phyloP scores from a whole-genome alignment of 176 grass and related monocot species.

The Canna indica region DNA sequence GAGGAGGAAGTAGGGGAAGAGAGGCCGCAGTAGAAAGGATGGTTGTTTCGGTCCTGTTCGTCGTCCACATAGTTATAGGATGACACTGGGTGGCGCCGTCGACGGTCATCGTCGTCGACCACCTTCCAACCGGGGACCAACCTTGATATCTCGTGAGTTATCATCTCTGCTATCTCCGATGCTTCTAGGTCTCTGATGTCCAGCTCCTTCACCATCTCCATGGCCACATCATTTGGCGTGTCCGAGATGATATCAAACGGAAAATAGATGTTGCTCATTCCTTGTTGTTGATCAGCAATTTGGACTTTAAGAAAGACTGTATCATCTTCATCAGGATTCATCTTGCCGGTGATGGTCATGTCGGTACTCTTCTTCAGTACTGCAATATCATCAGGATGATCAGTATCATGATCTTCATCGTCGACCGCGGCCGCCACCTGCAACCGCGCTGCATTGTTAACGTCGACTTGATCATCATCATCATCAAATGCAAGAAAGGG shows the following conservation, averaged over 20 bases:
- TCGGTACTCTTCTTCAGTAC: neutral
- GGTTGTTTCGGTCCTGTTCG: slow-evolving; percentile 25
- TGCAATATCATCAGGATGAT: neutral
- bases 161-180: slow-evolving; percentile 71
- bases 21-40: slow-evolving; percentile 48
- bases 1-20: slow-evolving; percentile 55
- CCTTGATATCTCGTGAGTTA: slow-evolving; percentile 46
- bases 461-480: neutral
- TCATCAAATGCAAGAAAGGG: slow-evolving; percentile 42
- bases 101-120: neutral
- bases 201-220: slow-evolving; percentile 92
- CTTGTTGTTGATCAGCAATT: slow-evolving; percentile 51
- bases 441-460: neutral
- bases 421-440: too few relatives aligned
- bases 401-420: neutral
- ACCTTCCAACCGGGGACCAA: slow-evolving; percentile 47
- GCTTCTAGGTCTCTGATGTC: slow-evolving; percentile 56
- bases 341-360: slow-evolving; percentile 88
- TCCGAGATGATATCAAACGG: slow-evolving; percentile 61
- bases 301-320: slow-evolving; percentile 89
- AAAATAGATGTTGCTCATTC: slow-evolving; percentile 87
- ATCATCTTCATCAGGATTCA: slow-evolving; percentile 70
- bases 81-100: too few relatives aligned
- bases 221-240: slow-evolving; percentile 66
- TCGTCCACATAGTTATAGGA: slow-evolving; percentile 20